Percentiles rank a stretch among this genome's conserved stretches.
phyloP scores from a whole-genome alignment of 305 asterid genomes.

The Withania somnifera region DNA sequence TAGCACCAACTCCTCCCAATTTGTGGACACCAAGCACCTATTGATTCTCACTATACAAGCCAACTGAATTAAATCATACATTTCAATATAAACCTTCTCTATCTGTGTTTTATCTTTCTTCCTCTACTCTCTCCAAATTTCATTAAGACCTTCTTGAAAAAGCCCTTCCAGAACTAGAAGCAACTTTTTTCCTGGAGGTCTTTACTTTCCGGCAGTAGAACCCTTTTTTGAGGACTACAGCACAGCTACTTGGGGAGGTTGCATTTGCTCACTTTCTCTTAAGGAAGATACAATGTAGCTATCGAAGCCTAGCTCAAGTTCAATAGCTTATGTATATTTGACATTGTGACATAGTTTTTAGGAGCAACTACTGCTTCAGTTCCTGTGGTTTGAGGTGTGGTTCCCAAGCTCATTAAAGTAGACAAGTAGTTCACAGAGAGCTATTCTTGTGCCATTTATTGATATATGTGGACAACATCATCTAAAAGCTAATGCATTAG shows the following conservation, averaged over 20 bases:
- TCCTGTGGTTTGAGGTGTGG: background rate
- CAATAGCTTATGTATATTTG: background rate
- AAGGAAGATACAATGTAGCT: background rate
- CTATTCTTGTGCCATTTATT: background rate
- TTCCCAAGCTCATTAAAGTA: background rate
- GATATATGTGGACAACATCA: background rate
- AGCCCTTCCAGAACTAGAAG: background rate
- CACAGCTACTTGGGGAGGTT: background rate
- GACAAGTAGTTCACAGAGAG: background rate
- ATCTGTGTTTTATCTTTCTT: background rate
- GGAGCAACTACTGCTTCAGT: background rate
- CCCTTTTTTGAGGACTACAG: background rate
- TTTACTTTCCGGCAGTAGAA: background rate
- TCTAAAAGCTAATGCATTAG: background rate
- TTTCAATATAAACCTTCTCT: background rate
- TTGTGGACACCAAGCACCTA: too few relatives aligned
- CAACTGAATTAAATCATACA: background rate
- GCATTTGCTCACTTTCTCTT: background rate
- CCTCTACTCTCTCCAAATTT: background rate
- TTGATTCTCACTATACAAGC: too few relatives aligned
- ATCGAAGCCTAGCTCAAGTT: background rate
- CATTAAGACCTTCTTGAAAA: background rate
- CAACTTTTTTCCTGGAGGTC: background rate
- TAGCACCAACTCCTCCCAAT: too few relatives aligned
- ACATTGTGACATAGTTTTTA: background rate